Evolutionary conservation across 768 basidiomycete genomes (phyloP).

Genomic region (Mycena albidolilacea): DNA sequence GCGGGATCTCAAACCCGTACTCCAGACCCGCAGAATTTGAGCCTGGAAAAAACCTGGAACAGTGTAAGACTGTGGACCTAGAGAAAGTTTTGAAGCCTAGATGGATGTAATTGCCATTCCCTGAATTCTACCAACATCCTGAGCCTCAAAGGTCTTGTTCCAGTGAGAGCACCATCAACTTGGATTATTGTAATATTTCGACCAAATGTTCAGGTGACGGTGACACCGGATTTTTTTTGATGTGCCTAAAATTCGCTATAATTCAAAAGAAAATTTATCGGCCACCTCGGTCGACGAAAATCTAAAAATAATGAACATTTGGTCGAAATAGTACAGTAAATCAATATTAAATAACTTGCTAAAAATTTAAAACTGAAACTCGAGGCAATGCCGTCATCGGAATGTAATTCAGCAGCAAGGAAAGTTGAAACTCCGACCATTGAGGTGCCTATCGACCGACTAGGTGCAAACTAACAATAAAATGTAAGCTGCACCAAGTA

Average conservation of each 20-base stretch:
- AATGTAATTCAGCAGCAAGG: not conserved
- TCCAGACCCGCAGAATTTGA: constrained; percentile 5
- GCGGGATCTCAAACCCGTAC: constrained; percentile 2
- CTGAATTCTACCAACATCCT: constrained; percentile 9
- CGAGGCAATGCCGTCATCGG: not conserved
- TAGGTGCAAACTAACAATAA: not conserved
- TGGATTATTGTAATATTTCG: not conserved
- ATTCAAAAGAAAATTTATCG: too few species aligned
- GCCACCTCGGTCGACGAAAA: too few species aligned
- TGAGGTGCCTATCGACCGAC: not conserved
- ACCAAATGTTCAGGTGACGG: too few species aligned
- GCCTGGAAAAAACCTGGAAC: constrained; percentile 7
- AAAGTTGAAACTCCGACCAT: not conserved
- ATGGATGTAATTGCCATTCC: constrained; percentile 8
- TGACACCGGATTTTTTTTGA: too few species aligned
- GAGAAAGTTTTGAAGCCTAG: constrained; percentile 6
- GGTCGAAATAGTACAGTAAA: not conserved
- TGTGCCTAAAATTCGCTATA: too few species aligned
- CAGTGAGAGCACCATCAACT: constrained; percentile 9
- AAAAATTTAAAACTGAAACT: not conserved
- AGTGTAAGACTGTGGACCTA: constrained; percentile 6
- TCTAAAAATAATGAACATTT: too few species aligned
- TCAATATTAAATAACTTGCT: not conserved
- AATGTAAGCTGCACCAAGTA: not conserved
- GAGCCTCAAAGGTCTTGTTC: constrained; percentile 9